Conservation (phyloP, 306 rosid genomes). For the Prinsepia uniflora region DNA sequence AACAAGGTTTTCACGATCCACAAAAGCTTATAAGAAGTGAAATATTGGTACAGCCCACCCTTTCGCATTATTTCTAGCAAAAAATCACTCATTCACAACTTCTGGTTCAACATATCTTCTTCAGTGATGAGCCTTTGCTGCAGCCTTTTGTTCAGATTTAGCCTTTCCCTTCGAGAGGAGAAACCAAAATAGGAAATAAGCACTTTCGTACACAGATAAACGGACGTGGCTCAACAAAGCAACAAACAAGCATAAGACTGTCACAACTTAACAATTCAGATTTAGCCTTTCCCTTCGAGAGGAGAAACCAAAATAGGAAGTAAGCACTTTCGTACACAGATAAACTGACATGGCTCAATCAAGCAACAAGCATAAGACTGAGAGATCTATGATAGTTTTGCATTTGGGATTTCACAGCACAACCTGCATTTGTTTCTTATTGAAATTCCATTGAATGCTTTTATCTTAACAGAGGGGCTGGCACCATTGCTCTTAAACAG, state of each 20-base stretch:
- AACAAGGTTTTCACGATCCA: constrained; percentile 25
- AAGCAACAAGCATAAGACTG: background rate
- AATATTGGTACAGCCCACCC: constrained; percentile 35
- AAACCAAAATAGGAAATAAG: constrained; percentile 12
- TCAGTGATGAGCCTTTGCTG: constrained; percentile 71
- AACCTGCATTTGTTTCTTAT: background rate
- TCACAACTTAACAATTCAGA: constrained; percentile 15
- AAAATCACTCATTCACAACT: constrained; percentile 28
- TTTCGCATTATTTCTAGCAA: constrained; percentile 48
- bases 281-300: constrained; percentile 74
- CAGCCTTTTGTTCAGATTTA: constrained; percentile 38
- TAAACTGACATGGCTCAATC: background rate
- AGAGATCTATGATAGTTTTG: no score
- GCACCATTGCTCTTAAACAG: background rate
- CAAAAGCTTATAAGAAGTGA: constrained; percentile 20
- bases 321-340: background rate
- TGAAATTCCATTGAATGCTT: background rate
- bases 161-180: constrained; percentile 66
- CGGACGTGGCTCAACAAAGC: background rate
- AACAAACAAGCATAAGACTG: background rate
- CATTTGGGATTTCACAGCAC: background rate
- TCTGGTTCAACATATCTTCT: constrained; percentile 23
- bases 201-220: background rate
- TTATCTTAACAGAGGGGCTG: background rate
- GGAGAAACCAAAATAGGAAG: constrained; percentile 10